phyloP scores from a whole-genome alignment of 2,329 filamentous ascomycete species.

The Cytospora mali region DNA sequence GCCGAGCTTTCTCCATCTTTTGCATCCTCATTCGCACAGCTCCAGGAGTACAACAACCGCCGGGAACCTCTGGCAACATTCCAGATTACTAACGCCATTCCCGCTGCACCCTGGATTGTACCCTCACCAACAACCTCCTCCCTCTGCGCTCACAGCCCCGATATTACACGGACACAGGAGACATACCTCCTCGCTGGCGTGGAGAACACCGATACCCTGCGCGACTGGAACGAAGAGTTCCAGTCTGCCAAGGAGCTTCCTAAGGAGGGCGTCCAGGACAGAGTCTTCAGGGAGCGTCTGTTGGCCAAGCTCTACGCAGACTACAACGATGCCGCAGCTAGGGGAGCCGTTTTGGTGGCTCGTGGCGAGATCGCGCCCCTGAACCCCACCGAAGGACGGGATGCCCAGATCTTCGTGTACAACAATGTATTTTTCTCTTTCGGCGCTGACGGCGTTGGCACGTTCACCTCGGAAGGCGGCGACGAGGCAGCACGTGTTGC shows the following conservation, averaged over 20 bases:
- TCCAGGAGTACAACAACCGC: constrained; percentile 83
- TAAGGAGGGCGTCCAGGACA: constrained; percentile 90
- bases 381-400: constrained; percentile 88
- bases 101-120: constrained; percentile 89
- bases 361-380: constrained; percentile 89
- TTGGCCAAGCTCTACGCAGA: constrained; percentile 96
- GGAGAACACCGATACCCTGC: constrained; percentile 90
- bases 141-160: constrained; percentile 72
- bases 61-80: constrained; percentile 90
- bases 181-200: constrained; percentile 86
- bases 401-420: constrained; percentile 98
- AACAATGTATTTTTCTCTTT: constrained; percentile 99
- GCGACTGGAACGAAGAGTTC: constrained; percentile 99
- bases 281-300: constrained; percentile 91
- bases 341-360: constrained; percentile 89
- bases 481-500: constrained; percentile 95
- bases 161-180: constrained; percentile 89
- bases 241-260: constrained; percentile 95
- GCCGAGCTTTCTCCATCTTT: constrained; percentile 83
- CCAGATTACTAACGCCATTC: constrained; percentile 93
- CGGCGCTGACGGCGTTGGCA: constrained; percentile 94
- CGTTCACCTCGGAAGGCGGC: constrained; percentile 93
- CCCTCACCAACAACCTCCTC: constrained; percentile 63
- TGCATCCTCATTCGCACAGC: constrained; percentile 69
- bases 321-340: constrained; percentile 92